phyloP scores from a whole-genome alignment of 1,284 basidiomycete species.

The Ganoderma boninense region DNA sequence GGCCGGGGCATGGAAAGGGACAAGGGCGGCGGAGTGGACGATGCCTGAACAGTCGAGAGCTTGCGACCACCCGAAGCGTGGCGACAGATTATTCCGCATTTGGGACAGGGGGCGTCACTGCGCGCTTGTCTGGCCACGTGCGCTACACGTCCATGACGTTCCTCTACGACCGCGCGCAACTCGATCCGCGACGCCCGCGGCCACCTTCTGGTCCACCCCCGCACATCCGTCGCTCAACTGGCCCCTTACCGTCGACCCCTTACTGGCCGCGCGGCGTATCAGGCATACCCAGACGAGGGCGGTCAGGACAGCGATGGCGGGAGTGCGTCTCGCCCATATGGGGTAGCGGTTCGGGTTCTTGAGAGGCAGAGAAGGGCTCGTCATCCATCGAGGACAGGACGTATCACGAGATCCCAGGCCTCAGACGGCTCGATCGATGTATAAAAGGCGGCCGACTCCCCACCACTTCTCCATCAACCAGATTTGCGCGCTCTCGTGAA shows the following conservation, averaged over 20 bases:
- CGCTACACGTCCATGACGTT: background rate
- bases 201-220: background rate
- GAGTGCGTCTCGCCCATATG: background rate
- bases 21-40: conserved; percentile 5
- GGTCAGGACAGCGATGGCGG: background rate
- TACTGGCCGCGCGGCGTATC: background rate
- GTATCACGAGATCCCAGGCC: conserved; percentile 23
- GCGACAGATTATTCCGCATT: conserved; percentile 29
- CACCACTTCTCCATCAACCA: conserved; percentile 4
- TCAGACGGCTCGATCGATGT: conserved; percentile 30
- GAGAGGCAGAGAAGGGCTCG: conserved; percentile 2
- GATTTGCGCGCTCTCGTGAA: conserved; percentile 32
- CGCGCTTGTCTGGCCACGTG: background rate
- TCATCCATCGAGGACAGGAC: conserved; percentile 25
- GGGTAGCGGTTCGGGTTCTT: conserved; percentile 7
- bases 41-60: background rate
- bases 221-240: background rate
- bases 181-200: background rate
- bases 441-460: conserved; percentile 9
- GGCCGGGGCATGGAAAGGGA: conserved; percentile 7
- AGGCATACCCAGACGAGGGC: background rate
- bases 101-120: conserved; percentile 16
- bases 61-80: background rate
- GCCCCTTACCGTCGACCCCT: background rate
- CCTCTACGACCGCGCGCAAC: background rate